Conservation (phyloP, 129 eudicot species). For the Arctium lappa region DNA sequence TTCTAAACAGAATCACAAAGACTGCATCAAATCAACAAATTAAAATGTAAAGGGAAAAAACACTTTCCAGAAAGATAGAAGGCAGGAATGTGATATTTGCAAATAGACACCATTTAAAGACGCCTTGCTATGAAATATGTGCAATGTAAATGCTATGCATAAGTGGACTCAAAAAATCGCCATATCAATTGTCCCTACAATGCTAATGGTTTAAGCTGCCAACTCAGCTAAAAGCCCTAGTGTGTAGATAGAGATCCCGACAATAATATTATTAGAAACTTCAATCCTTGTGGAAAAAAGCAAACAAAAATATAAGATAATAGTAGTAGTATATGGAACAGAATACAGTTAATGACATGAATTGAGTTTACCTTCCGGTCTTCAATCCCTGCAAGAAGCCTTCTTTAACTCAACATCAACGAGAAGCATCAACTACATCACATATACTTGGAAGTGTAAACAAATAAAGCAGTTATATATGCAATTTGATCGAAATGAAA, state of each 20-base stretch:
- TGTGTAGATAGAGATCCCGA: neutral
- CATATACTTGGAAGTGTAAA: too few species aligned
- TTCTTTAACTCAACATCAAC: conserved; percentile 75
- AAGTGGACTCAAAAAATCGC: neutral
- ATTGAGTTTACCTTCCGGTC: conserved; percentile 63
- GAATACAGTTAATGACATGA: neutral
- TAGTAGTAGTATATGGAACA: neutral
- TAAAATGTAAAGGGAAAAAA: too few species aligned
- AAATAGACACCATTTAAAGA: too few species aligned
- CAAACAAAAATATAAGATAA: neutral
- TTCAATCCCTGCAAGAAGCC: conserved; percentile 81
- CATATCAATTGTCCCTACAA: neutral
- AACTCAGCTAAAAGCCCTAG: conserved; percentile 8
- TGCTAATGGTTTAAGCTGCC: neutral
- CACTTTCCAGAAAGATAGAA: too few species aligned
- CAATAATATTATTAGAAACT: neutral
- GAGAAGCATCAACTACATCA: conserved; percentile 54
- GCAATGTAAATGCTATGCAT: neutral
- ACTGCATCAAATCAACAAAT: too few species aligned
- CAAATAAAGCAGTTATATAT: too few species aligned
- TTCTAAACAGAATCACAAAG: too few species aligned
- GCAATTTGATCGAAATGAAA: conserved; percentile 5
- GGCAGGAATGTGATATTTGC: too few species aligned
- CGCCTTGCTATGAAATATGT: neutral
- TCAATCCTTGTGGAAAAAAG: conserved; percentile 25